phyloP scores from a whole-genome alignment of 805 yeast species.

The Myxozyma neglecta region DNA sequence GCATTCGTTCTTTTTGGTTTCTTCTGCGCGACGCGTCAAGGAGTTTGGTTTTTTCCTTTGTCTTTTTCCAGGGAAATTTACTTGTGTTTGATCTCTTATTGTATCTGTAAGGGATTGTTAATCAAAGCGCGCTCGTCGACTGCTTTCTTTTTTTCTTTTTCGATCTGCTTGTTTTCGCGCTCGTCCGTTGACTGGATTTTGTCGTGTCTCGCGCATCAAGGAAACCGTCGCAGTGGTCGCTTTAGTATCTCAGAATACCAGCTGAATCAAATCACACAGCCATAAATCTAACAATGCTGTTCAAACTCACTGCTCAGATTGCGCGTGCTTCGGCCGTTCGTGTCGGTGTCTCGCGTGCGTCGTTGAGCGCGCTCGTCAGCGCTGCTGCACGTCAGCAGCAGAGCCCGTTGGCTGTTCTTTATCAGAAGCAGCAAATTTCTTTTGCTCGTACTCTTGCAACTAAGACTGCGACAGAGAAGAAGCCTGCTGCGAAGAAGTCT shows the following conservation, averaged over 20 bases:
- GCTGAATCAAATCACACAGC: not conserved
- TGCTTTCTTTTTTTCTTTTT: not conserved
- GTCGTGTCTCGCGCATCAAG: not conserved
- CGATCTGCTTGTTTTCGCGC: not conserved
- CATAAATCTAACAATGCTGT: not conserved
- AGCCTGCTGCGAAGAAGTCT: conserved; percentile 9
- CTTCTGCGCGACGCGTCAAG: too few species aligned
- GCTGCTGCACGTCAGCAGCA: not conserved
- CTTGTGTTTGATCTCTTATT: not conserved
- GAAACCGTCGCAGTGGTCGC: not conserved
- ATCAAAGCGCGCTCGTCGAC: not conserved
- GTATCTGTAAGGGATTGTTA: too few species aligned
- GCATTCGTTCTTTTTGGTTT: too few species aligned
- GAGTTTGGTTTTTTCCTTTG: too few species aligned
- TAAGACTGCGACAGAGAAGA: conserved; percentile 1
- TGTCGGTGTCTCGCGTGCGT: not conserved
- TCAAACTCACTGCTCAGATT: not conserved
- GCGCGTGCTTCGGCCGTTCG: conserved; percentile 5
- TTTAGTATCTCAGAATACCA: not conserved
- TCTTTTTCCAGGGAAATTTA: not conserved
- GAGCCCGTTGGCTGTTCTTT: not conserved
- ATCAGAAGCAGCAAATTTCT: not conserved
- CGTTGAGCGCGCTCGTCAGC: not conserved
- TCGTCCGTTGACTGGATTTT: too few species aligned
- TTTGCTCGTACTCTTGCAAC: not conserved